These are phyloP conservation scores for Sarocladium oryzae DNA, from an alignment of 2,329 filamentous ascomycete species.

Conservation along the genomic window DNA sequence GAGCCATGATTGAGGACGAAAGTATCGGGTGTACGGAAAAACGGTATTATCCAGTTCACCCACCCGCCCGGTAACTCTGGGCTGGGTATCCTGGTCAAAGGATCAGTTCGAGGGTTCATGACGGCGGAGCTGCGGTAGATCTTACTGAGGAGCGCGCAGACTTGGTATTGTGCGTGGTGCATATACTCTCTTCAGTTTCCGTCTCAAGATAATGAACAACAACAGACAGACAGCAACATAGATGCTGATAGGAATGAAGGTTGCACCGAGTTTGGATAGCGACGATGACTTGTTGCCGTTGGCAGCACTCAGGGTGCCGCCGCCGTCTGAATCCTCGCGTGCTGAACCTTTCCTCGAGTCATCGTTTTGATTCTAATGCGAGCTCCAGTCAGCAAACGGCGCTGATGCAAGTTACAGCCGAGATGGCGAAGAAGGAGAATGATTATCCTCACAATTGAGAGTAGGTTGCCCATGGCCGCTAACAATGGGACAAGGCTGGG, in stretches of 20 bases:
- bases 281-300: conserved; percentile 28
- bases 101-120: conserved; percentile 15
- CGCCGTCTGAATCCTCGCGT: conserved; percentile 24
- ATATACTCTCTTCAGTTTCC: conserved; percentile 46
- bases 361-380: conserved; percentile 10
- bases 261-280: conserved; percentile 35
- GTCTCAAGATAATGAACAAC: conserved; percentile 43
- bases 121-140: neutral
- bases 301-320: conserved; percentile 27
- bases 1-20: conserved; percentile 86
- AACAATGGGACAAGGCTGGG: neutral
- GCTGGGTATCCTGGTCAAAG: conserved; percentile 42
- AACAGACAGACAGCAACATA: conserved; percentile 43
- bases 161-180: conserved; percentile 44
- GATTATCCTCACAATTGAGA: neutral
- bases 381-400: neutral
- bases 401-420: neutral
- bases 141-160: conserved; percentile 38
- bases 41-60: conserved; percentile 61
- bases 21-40: conserved; percentile 65
- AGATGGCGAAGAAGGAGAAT: no score
- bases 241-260: conserved; percentile 47
- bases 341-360: conserved; percentile 29
- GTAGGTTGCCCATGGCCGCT: conserved; percentile 3
- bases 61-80: conserved; percentile 53